These are phyloP conservation scores for Pseudonectria foliicola DNA, from an alignment of 2,329 filamentous ascomycete genomes.

Conservation along the genomic window DNA sequence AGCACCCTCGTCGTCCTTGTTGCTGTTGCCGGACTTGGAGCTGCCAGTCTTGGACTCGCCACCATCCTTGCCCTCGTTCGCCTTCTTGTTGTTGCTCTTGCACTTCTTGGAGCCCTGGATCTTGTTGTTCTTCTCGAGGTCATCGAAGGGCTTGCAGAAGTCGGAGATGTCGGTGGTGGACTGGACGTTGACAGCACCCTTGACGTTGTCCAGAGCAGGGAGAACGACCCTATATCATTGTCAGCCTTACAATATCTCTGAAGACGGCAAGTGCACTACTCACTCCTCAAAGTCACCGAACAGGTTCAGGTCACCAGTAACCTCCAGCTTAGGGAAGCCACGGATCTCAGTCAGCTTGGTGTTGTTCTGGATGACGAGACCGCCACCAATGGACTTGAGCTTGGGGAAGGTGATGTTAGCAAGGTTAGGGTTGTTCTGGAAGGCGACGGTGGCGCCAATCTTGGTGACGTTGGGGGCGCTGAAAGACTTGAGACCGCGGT, in stretches of 20 bases:
- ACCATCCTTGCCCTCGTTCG: conserved; percentile 40
- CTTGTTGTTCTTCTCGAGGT: conserved; percentile 31
- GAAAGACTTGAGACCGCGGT: conserved; percentile 56
- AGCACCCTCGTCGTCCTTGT: conserved; percentile 31
- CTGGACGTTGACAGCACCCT: conserved; percentile 64
- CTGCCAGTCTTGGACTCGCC: conserved; percentile 21
- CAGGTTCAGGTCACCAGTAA: conserved; percentile 77
- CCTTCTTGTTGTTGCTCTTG: conserved; percentile 42
- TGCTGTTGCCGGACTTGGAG: conserved; percentile 20
- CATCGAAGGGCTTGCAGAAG: conserved; percentile 47
- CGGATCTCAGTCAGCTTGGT: conserved; percentile 58
- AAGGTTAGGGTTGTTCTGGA: conserved; percentile 55
- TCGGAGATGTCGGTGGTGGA: conserved; percentile 54
- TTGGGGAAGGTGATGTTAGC: conserved; percentile 69
- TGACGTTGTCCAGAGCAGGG: conserved; percentile 58
- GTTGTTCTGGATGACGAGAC: conserved; percentile 87
- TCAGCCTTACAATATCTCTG: conserved; percentile 2
- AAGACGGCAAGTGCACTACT: conserved; percentile 30
- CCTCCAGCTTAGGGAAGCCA: conserved; percentile 61
- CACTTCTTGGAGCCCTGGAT: conserved; percentile 40
- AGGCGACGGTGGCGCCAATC: conserved; percentile 50
- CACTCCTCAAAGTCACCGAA: conserved; percentile 78
- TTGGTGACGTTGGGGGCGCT: conserved; percentile 62
- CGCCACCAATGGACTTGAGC: conserved; percentile 65
- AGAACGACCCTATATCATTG: conserved; percentile 56